Conservation (phyloP, 2,329 filamentous ascomycete species). For the Fusarium liriodendri region DNA sequence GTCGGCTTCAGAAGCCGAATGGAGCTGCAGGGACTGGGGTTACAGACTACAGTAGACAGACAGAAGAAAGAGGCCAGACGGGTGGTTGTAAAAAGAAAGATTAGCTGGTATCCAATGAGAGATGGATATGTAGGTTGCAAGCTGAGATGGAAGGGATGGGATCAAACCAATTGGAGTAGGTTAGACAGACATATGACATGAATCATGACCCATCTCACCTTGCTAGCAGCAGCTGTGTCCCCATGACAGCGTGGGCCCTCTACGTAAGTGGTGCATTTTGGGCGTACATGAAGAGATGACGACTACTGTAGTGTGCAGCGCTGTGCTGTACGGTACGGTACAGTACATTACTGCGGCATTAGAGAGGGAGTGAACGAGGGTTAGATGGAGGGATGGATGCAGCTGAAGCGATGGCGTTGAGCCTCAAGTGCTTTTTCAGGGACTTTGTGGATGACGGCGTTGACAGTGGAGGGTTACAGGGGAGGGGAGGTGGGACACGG, state of each 20-base stretch:
- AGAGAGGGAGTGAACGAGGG: not conserved
- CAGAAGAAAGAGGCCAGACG: not conserved
- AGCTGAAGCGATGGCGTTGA: conserved; percentile 18
- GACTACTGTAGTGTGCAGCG: not conserved
- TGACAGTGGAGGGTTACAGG: conserved; percentile 6
- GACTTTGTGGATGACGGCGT: conserved; percentile 13
- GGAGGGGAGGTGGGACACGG: not conserved
- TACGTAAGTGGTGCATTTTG: not conserved
- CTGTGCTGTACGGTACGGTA: not conserved
- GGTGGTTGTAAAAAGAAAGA: conserved; percentile 13
- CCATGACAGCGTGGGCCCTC: conserved; percentile 5
- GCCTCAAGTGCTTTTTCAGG: conserved; percentile 8
- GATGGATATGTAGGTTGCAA: not conserved
- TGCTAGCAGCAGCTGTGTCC: conserved; percentile 1
- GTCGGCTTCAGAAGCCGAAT: conserved; percentile 1
- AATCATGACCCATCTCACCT: conserved; percentile 15
- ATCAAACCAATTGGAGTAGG: conserved; percentile 7
- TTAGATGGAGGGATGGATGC: not conserved
- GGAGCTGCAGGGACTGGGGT: conserved; percentile 1
- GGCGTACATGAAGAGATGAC: conserved; percentile 6
- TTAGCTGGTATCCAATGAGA: not conserved
- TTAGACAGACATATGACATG: conserved; percentile 1
- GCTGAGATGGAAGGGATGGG: not conserved
- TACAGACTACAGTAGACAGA: not conserved
- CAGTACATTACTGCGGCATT: not conserved